Base-by-base conservation (phyloP, 2,329 filamentous ascomycete species). In the Alternaria ventricosa region DNA sequence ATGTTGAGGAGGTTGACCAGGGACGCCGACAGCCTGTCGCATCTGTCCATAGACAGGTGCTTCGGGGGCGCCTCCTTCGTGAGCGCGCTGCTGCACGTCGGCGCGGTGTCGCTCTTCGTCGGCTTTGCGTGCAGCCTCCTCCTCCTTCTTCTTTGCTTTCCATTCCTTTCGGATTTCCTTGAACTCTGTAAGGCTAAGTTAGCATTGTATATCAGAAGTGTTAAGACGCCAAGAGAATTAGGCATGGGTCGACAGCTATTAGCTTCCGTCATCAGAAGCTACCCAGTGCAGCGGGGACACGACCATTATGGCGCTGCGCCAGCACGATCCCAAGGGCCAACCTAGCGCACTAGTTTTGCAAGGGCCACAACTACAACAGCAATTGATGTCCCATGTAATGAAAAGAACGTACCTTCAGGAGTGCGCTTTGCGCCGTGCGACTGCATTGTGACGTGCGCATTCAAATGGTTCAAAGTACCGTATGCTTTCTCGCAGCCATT, bases 141-240 rank as follows among this genome's bases (percentile, higher is more conserved):
- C 95, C 80, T 98, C 96, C 92, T 99, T 99, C 88, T 98, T 98
- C 76, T 96, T 93, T 43, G 93, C 92, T 84, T 98, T 99, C 96
- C 96, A 99, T 78, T 98, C 95, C 79, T 98, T 98, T 68, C 96
- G 92, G 64, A 98, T 97, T 78, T 99, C 96, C 80, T 99, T 99
- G 84, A 99, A 98, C 81, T 98, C 96, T 98, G 77, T 47, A 44
- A 75, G 62, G 60, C 64, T 68, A 59, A 75, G 80, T 83, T 76
- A 83, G 81, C 74, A 56, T 33, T 23, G 68, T 72, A 71, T 75
- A 71, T 67, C 63, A 64, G 11, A 47, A 44, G 63, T 70, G 55
- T 69, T 75, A 68, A 69, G 61, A 23, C 64, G 75, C 76, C 76
- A 79, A 79, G 77, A 75, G 72, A 70, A 76, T 61, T 60, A 66